Evolutionary conservation across 768 basidiomycete genomes (phyloP).

Genomic region (Lactifluus volemus): DNA sequence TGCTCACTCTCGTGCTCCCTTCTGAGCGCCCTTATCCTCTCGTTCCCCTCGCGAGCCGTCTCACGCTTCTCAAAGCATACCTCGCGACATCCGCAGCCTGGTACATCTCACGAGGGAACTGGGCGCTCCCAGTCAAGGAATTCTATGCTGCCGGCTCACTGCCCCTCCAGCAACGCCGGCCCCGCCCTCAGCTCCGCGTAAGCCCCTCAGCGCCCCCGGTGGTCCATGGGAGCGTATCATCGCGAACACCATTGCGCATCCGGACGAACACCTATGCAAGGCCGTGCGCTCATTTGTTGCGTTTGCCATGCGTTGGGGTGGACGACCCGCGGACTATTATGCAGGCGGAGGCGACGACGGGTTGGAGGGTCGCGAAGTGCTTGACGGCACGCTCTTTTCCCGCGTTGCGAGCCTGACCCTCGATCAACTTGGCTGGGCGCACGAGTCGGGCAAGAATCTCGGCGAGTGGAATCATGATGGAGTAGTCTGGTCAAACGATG

Average conservation of each 20-base stretch:
- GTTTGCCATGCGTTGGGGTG: slow-evolving; percentile 38
- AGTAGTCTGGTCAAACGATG: no score
- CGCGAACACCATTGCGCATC: slow-evolving; percentile 43
- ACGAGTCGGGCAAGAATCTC: slow-evolving; percentile 10
- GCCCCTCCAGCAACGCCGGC: slow-evolving; percentile 22
- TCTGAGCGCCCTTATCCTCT: slow-evolving; percentile 18
- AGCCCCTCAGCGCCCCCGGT: slow-evolving; percentile 7
- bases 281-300: slow-evolving; percentile 42
- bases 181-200: slow-evolving; percentile 13
- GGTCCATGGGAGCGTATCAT: slow-evolving; percentile 49
- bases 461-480: not conserved
- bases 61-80: slow-evolving; percentile 49
- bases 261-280: slow-evolving; percentile 50
- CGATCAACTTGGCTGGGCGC: slow-evolving; percentile 22
- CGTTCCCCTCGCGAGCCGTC: slow-evolving; percentile 34
- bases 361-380: slow-evolving; percentile 41
- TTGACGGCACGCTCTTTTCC: slow-evolving; percentile 60
- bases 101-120: slow-evolving; percentile 50
- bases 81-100: slow-evolving; percentile 42
- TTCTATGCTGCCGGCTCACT: slow-evolving; percentile 33
- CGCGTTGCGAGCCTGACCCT: slow-evolving; percentile 46
- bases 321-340: slow-evolving; percentile 29
- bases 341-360: slow-evolving; percentile 18
- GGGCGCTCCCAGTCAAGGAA: slow-evolving; percentile 38
- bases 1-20: slow-evolving; percentile 41